phyloP scores from a whole-genome alignment of 805 yeast genomes.

The Candida pseudofarinosa region DNA sequence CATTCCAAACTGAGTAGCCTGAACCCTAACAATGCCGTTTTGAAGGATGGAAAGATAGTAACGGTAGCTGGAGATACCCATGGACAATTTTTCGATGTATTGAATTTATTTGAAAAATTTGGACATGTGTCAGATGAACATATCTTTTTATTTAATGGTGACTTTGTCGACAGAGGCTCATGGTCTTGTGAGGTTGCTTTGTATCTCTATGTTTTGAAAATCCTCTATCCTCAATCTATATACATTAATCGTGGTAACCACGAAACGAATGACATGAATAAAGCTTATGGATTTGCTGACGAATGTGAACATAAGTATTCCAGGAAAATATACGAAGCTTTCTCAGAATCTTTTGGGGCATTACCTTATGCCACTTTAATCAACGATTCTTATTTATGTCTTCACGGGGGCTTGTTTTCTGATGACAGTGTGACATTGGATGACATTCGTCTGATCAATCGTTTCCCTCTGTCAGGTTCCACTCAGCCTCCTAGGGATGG shows the following conservation, averaged over 20 bases:
- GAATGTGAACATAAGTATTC: constrained; percentile 91
- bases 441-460: constrained; percentile 67
- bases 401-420: constrained; percentile 95
- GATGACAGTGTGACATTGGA: constrained; percentile 65
- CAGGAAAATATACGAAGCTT: constrained; percentile 73
- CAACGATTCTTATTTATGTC: constrained; percentile 73
- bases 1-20: constrained; percentile 20
- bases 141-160: constrained; percentile 88
- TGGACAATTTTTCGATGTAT: constrained; percentile 90
- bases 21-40: constrained; percentile 20
- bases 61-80: constrained; percentile 98
- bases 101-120: constrained; percentile 70
- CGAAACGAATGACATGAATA: constrained; percentile 95
- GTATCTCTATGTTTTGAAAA: constrained; percentile 69
- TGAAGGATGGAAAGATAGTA: constrained; percentile 40
- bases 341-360: constrained; percentile 79
- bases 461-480: constrained; percentile 49
- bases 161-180: constrained; percentile 95
- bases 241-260: constrained; percentile 93
- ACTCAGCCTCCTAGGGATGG: constrained; percentile 90
- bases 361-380: constrained; percentile 84
- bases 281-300: constrained; percentile 93
- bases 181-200: constrained; percentile 98
- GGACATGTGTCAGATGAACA: constrained; percentile 69
- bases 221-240: constrained; percentile 64